Percentiles rank a stretch among this genome's conserved stretches.
Evolutionary conservation across 768 basidiomycete genomes (phyloP).

Genomic region (Phallus indusiatus): DNA sequence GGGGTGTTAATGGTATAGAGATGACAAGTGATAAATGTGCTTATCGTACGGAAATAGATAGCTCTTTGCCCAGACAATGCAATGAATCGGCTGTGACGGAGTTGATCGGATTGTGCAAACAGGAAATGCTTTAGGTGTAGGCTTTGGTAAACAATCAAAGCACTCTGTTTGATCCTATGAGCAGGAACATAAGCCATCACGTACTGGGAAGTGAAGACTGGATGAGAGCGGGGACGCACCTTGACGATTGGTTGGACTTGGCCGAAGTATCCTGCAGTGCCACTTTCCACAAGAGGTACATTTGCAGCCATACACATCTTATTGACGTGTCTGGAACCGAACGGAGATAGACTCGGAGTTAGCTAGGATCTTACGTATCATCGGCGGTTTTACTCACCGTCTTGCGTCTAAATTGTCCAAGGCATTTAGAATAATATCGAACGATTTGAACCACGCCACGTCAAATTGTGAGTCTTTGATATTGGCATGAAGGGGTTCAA

Average conservation of each 20-base stretch:
- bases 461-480: conserved; percentile 92
- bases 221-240: conserved; percentile 31
- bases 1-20: conserved; percentile 2
- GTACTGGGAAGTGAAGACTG: too few species aligned
- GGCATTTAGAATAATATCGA: conserved; percentile 91
- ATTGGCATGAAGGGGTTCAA: conserved; percentile 87
- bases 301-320: conserved; percentile 93
- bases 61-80: conserved; percentile 98
- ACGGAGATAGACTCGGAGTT: not conserved
- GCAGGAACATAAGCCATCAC: too few species aligned
- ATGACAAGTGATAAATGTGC: conserved; percentile 18
- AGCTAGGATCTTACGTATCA: not conserved
- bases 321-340: conserved; percentile 76
- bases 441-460: conserved; percentile 80
- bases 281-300: conserved; percentile 89
- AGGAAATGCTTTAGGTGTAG: conserved; percentile 88
- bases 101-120: conserved; percentile 98
- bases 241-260: conserved; percentile 93
- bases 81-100: conserved; percentile 94
- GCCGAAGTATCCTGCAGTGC: conserved; percentile 93
- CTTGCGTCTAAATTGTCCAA: conserved; percentile 72
- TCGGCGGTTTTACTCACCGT: conserved; percentile 33
- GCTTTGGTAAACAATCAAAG: conserved; percentile 93
- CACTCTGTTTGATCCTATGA: conserved; percentile 80
- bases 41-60: conserved; percentile 74